A percentile compares a stretch with the other conserved stretches of the same genome.
Conservation (phyloP, 495 filamentous ascomycete genomes). For the Penicillium odoratum region DNA sequence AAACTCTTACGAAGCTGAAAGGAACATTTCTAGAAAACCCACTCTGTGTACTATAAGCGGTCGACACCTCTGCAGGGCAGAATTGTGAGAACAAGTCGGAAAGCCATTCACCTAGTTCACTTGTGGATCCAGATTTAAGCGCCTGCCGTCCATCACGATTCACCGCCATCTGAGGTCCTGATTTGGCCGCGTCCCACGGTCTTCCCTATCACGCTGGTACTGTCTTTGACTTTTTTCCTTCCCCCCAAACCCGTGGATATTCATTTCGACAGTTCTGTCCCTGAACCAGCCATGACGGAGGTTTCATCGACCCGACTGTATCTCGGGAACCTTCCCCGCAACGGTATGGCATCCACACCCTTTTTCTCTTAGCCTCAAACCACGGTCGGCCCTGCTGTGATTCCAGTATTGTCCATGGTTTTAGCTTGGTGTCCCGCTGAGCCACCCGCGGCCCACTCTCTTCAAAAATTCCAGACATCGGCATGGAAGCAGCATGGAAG, state of each 20-base stretch:
- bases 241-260: slow-evolving; percentile 1
- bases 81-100: background rate
- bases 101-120: background rate
- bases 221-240: slow-evolving; percentile 9
- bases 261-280: slow-evolving; percentile 6
- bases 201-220: slow-evolving; percentile 9
- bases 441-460: slow-evolving; percentile 10
- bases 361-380: slow-evolving; percentile 23
- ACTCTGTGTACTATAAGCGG: too few relatives aligned
- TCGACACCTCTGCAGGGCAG: too few relatives aligned
- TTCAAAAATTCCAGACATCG: background rate
- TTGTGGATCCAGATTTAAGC: slow-evolving; percentile 1
- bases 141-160: slow-evolving; percentile 3
- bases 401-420: slow-evolving; percentile 18
- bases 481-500: background rate
- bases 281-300: slow-evolving; percentile 51
- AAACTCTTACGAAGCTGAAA: too few relatives aligned
- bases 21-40: too few relatives aligned
- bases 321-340: slow-evolving; percentile 94
- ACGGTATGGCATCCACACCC: slow-evolving; percentile 66
- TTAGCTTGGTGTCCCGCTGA: slow-evolving; percentile 8
- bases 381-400: slow-evolving; percentile 9
- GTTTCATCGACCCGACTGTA: slow-evolving; percentile 93
- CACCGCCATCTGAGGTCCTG: slow-evolving; percentile 10
- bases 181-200: slow-evolving; percentile 9